Percentiles rank a stretch among this genome's conserved stretches.
phyloP scores from a whole-genome alignment of 108 stramenopile species.

The Nannochloropsis granulata region DNA sequence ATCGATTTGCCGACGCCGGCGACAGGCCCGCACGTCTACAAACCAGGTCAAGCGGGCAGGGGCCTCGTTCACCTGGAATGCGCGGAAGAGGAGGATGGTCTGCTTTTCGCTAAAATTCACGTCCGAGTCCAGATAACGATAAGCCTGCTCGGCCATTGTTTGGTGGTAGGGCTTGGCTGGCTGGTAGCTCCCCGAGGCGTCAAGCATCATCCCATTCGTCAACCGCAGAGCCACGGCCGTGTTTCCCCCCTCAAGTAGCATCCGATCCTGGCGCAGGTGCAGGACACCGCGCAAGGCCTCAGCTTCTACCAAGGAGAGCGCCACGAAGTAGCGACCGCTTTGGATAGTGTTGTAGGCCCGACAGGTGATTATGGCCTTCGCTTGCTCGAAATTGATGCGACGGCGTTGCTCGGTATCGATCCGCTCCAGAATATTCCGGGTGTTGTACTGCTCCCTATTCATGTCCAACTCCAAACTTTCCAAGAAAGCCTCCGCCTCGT shows the following conservation, averaged over 20 bases:
- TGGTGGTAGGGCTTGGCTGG: constrained; percentile 69
- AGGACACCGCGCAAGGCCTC: constrained; percentile 81
- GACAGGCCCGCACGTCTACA: constrained; percentile 79
- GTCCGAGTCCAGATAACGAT: constrained; percentile 81
- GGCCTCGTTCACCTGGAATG: constrained; percentile 69
- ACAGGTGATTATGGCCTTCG: constrained; percentile 61
- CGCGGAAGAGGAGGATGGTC: constrained; percentile 68
- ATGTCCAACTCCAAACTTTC: background rate
- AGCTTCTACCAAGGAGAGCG: constrained; percentile 79
- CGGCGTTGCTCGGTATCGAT: background rate
- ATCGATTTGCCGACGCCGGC: constrained; percentile 76
- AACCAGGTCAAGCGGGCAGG: constrained; percentile 76
- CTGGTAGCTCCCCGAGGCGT: constrained; percentile 27
- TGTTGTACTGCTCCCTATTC: background rate
- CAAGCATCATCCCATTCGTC: constrained; percentile 24
- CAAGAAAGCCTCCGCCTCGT: constrained; percentile 39
- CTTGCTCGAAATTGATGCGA: background rate
- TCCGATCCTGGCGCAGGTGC: constrained; percentile 55
- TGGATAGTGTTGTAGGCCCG: constrained; percentile 71
- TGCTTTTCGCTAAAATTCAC: constrained; percentile 74
- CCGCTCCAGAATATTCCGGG: background rate
- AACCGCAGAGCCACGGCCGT: constrained; percentile 27
- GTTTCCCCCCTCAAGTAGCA: constrained; percentile 55
- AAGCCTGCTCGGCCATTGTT: constrained; percentile 71
- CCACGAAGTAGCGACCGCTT: constrained; percentile 82